phyloP scores from a whole-genome alignment of 768 basidiomycete genomes.

The Amanita fuliginea region DNA sequence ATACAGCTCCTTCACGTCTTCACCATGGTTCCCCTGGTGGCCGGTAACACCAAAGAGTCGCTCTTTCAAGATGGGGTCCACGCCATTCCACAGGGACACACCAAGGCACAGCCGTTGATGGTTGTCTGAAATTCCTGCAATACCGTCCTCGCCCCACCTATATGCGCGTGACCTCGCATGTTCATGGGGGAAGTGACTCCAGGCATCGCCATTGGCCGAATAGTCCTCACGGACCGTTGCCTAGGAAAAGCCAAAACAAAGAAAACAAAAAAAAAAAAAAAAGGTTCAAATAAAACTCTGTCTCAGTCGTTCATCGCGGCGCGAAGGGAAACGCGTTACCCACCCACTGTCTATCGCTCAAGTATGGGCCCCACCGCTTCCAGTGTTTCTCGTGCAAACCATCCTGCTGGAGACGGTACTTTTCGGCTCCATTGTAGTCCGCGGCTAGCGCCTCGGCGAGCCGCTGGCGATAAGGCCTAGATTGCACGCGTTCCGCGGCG shows the following conservation, averaged over 20 bases:
- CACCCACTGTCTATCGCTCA: conserved; percentile 97
- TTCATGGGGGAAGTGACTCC: conserved; percentile 92
- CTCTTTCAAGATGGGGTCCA: conserved; percentile 94
- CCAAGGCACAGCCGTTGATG: conserved; percentile 89
- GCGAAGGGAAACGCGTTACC: conserved; percentile 16
- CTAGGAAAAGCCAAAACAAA: conserved; percentile 41
- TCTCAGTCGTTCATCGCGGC: neutral
- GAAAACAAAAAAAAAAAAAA: too few species aligned
- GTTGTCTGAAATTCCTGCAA: conserved; percentile 96
- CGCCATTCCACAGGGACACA: conserved; percentile 88
- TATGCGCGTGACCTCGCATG: conserved; percentile 91
- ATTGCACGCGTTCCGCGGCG: conserved; percentile 10
- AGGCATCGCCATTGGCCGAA: conserved; percentile 91
- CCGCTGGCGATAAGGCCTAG: conserved; percentile 46
- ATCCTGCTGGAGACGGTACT: conserved; percentile 77
- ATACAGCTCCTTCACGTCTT: conserved; percentile 98
- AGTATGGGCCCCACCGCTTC: conserved; percentile 99
- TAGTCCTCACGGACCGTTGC: conserved; percentile 99
- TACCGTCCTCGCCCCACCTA: conserved; percentile 98
- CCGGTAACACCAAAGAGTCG: conserved; percentile 94
- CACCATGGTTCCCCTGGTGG: conserved; percentile 97
- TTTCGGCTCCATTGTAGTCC: conserved; percentile 75
- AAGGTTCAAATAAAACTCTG: too few species aligned
- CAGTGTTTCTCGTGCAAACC: conserved; percentile 76
- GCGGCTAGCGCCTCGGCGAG: conserved; percentile 53